These are phyloP conservation scores for Cornus suecica DNA, from an alignment of 148 eudicot genomes.

Conservation along the genomic window DNA sequence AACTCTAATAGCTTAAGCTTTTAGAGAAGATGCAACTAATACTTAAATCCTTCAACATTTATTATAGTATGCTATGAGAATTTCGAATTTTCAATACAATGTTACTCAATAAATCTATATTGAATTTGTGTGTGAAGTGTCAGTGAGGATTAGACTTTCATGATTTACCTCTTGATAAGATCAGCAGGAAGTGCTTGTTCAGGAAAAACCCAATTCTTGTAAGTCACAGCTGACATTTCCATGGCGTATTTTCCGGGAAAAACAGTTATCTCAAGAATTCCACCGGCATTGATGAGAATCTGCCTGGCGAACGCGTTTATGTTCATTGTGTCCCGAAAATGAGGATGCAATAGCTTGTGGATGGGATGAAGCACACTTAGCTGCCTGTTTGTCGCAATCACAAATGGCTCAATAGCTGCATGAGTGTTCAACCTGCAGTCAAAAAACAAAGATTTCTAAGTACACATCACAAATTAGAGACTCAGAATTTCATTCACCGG, in stretches of 20 bases:
- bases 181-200: slow-evolving; percentile 73
- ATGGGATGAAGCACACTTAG: slow-evolving; percentile 69
- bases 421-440: slow-evolving; percentile 60
- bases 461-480: background rate
- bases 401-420: slow-evolving; percentile 62
- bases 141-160: too few species aligned
- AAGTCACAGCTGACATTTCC: slow-evolving; percentile 49
- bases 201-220: slow-evolving; percentile 57
- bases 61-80: too few species aligned
- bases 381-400: slow-evolving; percentile 70
- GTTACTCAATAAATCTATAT: too few species aligned
- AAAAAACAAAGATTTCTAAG: background rate
- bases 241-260: slow-evolving; percentile 52
- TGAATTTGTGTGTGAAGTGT: too few species aligned
- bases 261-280: slow-evolving; percentile 55
- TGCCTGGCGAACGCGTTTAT: slow-evolving; percentile 62
- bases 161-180: slow-evolving; percentile 56
- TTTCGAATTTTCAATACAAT: too few species aligned
- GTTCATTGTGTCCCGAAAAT: slow-evolving; percentile 64
- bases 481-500: background rate
- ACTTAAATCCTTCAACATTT: too few species aligned
- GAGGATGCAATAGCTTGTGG: slow-evolving; percentile 68
- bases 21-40: too few species aligned
- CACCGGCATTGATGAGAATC: slow-evolving; percentile 57
- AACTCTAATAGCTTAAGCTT: too few species aligned